phyloP scores from a whole-genome alignment of 225 moss, liverwort and hornwort genomes.

The Neckera pumila region DNA sequence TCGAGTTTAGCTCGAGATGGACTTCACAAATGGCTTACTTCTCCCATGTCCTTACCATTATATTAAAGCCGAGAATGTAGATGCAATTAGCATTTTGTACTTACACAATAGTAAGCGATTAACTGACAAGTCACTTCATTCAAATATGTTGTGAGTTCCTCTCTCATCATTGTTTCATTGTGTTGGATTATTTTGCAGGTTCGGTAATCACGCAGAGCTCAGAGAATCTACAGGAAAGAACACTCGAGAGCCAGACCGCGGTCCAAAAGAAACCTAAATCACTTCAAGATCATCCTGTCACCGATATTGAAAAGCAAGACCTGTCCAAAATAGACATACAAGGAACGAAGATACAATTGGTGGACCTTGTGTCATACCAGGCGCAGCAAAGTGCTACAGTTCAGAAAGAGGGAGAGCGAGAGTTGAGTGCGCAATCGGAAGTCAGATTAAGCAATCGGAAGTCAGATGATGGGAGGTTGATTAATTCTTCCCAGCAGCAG shows the following conservation, averaged over 20 bases:
- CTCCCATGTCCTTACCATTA: background rate
- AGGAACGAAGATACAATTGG: slow-evolving; percentile 14
- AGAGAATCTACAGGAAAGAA: slow-evolving; percentile 8
- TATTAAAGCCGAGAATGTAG: background rate
- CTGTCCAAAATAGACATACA: slow-evolving; percentile 4
- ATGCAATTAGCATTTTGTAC: background rate
- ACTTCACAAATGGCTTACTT: background rate
- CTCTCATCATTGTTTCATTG: background rate
- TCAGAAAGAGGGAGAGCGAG: background rate
- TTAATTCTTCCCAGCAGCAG: background rate
- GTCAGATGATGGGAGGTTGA: slow-evolving; percentile 1
- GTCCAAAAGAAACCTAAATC: slow-evolving; percentile 8
- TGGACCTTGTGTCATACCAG: slow-evolving; percentile 2
- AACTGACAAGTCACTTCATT: background rate
- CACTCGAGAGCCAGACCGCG: background rate
- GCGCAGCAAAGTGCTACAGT: background rate
- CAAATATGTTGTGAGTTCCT: background rate
- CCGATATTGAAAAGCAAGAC: slow-evolving; percentile 1
- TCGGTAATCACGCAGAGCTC: slow-evolving; percentile 9
- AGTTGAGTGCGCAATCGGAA: background rate
- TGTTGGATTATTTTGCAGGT: slow-evolving; percentile 14
- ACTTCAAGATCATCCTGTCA: slow-evolving; percentile 14
- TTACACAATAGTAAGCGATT: background rate
- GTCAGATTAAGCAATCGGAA: slow-evolving; percentile 1
- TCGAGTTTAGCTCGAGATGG: background rate